Evolutionary conservation across 495 filamentous ascomycete species (phyloP), one percentile per base, ranked within the genome.

Genomic region (Aspergillus bertholletiae): DNA sequence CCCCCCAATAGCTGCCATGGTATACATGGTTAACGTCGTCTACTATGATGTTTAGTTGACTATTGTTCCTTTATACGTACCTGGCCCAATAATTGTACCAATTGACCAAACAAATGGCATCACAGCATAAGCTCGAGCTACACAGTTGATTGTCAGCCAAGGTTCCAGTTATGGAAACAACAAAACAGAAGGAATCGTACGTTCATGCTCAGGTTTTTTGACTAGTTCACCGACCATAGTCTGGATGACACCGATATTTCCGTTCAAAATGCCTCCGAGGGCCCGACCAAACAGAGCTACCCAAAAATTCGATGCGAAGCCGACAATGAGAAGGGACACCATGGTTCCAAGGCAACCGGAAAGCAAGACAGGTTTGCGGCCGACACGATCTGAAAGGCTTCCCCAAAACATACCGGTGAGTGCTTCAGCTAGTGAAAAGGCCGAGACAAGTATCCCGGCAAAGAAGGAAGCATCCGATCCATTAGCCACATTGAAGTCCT

Each of bases 201-300:
- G 89, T 67, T 94, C 89, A 73, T 94, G 88, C 61, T 90, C 85
- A 2, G 88, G 88, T 28, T 86, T 84, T 20, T 77, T 84, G 41
- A 93, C 87, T 47, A 93, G 60, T 65, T 95, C 90, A 20, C 86
- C 89, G 21, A 95, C 89, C 88, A 93, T 93, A n/a, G 89, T 93
- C 67, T 93, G 89, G 54, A 95, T 90, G 28, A 95, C 89, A 9
- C 86, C 90, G 61, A 93, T 86, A 58, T 95, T 95, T 39, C 90
- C 90, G 73, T 96, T 96, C 39, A 96, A 73, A 5, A 87, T 70
- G 21, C 92, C 92, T 12, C 88, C 90, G 7, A 95, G 68, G n/a
- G 83, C 79, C 54, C 92, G 77, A 15, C 89, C 92, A 32, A 78
- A 52, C 37, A 96, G 70, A 6, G 90, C 91, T 43, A 88, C 66